Evolutionary conservation across 352 stramenopile genomes (phyloP).

Genomic region (Phytophthora vignae): DNA sequence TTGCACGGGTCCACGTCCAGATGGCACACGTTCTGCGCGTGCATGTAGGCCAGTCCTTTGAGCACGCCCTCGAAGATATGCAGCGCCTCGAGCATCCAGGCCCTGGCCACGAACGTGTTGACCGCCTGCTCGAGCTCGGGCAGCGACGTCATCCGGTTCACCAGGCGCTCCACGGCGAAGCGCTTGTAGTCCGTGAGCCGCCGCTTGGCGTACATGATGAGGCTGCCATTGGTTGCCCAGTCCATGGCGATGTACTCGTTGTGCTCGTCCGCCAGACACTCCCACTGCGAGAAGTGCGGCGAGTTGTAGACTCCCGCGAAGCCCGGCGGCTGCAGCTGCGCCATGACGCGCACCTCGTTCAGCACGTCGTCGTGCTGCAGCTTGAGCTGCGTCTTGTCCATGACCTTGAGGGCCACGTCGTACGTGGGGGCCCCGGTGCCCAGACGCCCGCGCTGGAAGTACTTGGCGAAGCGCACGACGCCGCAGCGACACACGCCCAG

Average conservation of each 20-base stretch:
- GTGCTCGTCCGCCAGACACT: conserved; percentile 63
- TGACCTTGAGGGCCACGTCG: conserved; percentile 81
- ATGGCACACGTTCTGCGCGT: conserved; percentile 80
- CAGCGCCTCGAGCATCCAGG: conserved; percentile 76
- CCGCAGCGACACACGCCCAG: conserved; percentile 77
- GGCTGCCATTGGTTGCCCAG: conserved; percentile 69
- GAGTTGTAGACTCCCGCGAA: conserved; percentile 66
- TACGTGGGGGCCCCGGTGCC: conserved; percentile 32
- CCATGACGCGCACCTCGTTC: conserved; percentile 85
- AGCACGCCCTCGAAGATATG: conserved; percentile 74
- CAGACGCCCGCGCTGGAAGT: conserved; percentile 60
- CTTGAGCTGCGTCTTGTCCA: conserved; percentile 73
- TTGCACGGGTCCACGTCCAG: conserved; percentile 86
- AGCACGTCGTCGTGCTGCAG: conserved; percentile 79
- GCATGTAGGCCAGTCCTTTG: conserved; percentile 79
- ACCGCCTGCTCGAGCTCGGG: conserved; percentile 58
- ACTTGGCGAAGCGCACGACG: conserved; percentile 77
- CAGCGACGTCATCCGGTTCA: conserved; percentile 59
- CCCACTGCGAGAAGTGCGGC: conserved; percentile 77
- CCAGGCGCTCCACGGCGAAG: conserved; percentile 63
- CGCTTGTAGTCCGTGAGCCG: conserved; percentile 75
- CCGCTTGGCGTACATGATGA: conserved; percentile 74
- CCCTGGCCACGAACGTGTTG: conserved; percentile 66
- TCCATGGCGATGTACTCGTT: conserved; percentile 89
- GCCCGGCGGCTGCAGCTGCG: conserved; percentile 70